Percentiles rank a stretch among this genome's conserved stretches.
Conservation (phyloP, 1,139 yeast species). For the Lodderomyces beijingensis region DNA sequence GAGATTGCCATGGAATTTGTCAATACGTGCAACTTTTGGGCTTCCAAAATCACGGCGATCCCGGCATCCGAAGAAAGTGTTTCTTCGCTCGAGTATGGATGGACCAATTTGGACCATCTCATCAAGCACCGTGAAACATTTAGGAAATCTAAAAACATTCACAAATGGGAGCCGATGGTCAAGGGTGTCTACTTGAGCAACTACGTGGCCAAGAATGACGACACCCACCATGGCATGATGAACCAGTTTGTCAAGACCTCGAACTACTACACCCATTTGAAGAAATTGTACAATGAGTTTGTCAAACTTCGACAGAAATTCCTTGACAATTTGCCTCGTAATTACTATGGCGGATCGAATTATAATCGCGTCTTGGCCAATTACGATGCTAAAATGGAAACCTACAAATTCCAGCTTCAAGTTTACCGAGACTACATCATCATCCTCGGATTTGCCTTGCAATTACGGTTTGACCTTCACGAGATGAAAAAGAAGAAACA, state of each 20-base stretch:
- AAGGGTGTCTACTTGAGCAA: conserved; percentile 41
- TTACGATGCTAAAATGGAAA: conserved; percentile 37
- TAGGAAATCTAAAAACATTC: conserved; percentile 32
- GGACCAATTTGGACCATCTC: conserved; percentile 52
- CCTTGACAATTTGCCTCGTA: conserved; percentile 24
- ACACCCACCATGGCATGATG: conserved; percentile 41
- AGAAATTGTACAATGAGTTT: conserved; percentile 34
- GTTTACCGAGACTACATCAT: conserved; percentile 45
- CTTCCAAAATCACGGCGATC: conserved; percentile 75
- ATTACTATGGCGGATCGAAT: conserved; percentile 29
- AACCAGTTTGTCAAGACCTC: conserved; percentile 43
- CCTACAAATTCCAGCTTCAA: conserved; percentile 41
- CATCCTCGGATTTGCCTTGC: conserved; percentile 46
- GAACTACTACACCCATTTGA: conserved; percentile 41
- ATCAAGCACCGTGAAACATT: conserved; percentile 27
- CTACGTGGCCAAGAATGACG: conserved; percentile 21
- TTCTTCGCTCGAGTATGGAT: conserved; percentile 78
- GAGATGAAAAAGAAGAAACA: conserved; percentile 9
- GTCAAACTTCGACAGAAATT: conserved; percentile 29
- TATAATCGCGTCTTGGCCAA: conserved; percentile 33
- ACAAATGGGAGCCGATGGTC: conserved; percentile 41
- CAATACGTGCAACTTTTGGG: conserved; percentile 85
- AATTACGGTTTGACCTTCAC: conserved; percentile 25
- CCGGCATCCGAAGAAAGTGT: conserved; percentile 62
- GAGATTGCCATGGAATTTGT: conserved; percentile 71